phyloP scores from a whole-genome alignment of 106 monocot genomes.

The Platanthera zijinensis region DNA sequence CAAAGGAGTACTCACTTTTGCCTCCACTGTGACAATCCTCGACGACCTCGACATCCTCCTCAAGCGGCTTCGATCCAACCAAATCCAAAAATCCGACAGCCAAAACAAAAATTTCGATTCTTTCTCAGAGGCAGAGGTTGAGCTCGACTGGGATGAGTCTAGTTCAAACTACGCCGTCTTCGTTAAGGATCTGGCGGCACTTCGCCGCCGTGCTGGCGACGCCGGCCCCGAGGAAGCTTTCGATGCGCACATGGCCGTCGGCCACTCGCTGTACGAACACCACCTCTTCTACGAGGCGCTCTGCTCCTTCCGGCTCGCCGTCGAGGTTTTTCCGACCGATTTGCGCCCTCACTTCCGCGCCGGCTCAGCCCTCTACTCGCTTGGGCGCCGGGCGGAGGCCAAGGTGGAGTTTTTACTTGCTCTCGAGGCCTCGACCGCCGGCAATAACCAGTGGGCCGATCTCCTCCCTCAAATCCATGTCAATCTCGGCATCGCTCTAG shows the following conservation, averaged over 20 bases:
- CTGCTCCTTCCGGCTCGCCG: constrained; percentile 50
- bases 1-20: constrained; percentile 50
- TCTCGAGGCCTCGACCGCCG: constrained; percentile 57
- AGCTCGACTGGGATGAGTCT: constrained; percentile 54
- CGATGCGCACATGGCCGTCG: constrained; percentile 67
- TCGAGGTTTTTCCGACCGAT: constrained; percentile 60
- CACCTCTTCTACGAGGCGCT: constrained; percentile 52
- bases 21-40: constrained; percentile 58
- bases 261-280: constrained; percentile 53
- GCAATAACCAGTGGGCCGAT: constrained; percentile 43
- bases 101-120: constrained; percentile 48
- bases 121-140: constrained; percentile 41
- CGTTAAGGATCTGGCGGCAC: constrained; percentile 40
- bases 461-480: constrained; percentile 80
- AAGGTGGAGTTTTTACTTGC: constrained; percentile 77
- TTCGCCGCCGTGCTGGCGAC: constrained; percentile 42
- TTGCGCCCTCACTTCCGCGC: constrained; percentile 58
- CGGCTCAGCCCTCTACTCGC: constrained; percentile 54
- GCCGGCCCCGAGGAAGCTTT: constrained; percentile 60
- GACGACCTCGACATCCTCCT: constrained; percentile 77
- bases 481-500: constrained; percentile 64
- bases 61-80: constrained; percentile 59
- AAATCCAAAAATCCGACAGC: constrained; percentile 31
- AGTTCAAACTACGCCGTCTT: constrained; percentile 41
- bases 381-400: constrained; percentile 53